phyloP scores from a whole-genome alignment of 176 grass and related monocot species.

The Oryza officinalis region DNA sequence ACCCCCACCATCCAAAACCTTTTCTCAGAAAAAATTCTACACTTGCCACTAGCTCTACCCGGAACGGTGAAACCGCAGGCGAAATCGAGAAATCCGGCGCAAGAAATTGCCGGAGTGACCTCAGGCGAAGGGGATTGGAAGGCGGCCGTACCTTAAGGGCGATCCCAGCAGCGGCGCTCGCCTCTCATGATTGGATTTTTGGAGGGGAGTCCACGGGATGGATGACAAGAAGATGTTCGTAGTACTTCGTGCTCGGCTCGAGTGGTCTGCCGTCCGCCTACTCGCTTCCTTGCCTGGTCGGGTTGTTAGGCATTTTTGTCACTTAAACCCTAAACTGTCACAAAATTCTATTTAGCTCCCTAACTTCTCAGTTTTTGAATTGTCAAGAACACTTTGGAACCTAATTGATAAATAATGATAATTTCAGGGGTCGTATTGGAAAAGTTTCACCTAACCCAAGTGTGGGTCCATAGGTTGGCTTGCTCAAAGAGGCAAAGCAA shows the following conservation, averaged over 20 bases:
- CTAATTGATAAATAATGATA: not conserved
- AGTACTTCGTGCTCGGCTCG: not conserved
- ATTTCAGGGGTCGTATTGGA: not conserved
- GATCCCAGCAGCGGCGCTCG: not conserved
- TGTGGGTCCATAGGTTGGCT: not conserved
- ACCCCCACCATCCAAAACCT: not conserved
- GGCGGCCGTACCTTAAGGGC: not conserved
- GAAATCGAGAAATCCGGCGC: not conserved
- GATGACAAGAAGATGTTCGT: not conserved
- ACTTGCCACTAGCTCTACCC: not conserved
- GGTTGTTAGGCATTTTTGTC: not conserved
- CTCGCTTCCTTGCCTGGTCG: too few relatives aligned
- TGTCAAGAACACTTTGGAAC: not conserved
- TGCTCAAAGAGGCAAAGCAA: not conserved
- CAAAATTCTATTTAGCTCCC: not conserved
- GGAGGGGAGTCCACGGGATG: not conserved
- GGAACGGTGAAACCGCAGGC: not conserved
- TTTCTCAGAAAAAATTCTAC: not conserved
- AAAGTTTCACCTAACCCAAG: not conserved
- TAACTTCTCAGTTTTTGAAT: not conserved
- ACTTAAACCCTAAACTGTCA: not conserved
- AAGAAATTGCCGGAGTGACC: not conserved
- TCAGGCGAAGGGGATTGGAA: not conserved
- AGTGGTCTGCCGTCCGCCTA: not conserved
- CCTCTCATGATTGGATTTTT: not conserved